These are phyloP conservation scores for Thermothielavioides terrestris DNA, from an alignment of 495 filamentous ascomycete genomes.

Conservation along the genomic window DNA sequence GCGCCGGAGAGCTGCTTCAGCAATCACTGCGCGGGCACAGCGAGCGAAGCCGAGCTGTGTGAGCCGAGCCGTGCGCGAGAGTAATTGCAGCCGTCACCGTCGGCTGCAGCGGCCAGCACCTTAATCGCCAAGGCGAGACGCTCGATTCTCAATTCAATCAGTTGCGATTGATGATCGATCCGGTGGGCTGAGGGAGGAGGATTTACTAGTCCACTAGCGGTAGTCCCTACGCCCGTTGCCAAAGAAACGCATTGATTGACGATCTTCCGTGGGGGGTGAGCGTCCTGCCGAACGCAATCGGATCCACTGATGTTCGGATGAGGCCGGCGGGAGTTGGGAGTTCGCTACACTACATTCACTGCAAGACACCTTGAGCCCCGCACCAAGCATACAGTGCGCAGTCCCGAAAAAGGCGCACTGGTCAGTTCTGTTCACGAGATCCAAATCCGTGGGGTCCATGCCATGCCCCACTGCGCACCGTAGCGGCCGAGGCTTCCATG, in stretches of 20 bases:
- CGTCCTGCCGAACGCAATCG: too few relatives aligned
- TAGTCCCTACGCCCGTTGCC: too few relatives aligned
- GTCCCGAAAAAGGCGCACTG: background rate
- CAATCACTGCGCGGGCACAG: background rate
- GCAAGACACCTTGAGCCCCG: constrained; percentile 2
- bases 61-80: background rate
- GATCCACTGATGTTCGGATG: constrained; percentile 1
- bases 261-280: too few relatives aligned
- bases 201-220: too few relatives aligned
- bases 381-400: background rate
- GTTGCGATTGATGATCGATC: background rate
- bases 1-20: background rate
- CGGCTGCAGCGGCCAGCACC: background rate
- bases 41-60: background rate
- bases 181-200: too few relatives aligned
- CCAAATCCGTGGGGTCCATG: too few relatives aligned
- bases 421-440: too few relatives aligned
- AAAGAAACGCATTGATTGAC: too few relatives aligned
- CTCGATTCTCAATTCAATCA: background rate
- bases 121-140: background rate
- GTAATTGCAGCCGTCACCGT: background rate
- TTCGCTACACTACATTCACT: too few relatives aligned
- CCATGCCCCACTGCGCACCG: too few relatives aligned
- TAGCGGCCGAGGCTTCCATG: too few relatives aligned
- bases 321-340: background rate